Percentiles rank a stretch among this genome's conserved stretches.
Conservation (phyloP, 1,139 yeast species). For the Sugiyamaella pinicola region DNA sequence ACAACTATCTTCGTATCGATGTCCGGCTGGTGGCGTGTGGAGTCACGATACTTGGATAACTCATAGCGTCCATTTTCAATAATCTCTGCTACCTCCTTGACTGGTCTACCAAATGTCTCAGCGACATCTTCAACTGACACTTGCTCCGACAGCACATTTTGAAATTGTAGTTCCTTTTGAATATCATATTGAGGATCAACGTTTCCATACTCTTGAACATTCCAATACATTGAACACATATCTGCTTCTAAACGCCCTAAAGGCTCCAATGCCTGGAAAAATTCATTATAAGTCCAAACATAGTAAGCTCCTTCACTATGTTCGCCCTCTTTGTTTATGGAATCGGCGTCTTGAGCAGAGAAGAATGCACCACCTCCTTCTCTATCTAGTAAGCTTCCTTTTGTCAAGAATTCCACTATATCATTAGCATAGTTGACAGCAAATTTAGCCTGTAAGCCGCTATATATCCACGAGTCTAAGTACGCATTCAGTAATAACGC, state of each 20-base stretch:
- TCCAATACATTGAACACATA: slow-evolving; percentile 43
- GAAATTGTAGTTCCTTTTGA: slow-evolving; percentile 37
- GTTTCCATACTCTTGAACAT: slow-evolving; percentile 44
- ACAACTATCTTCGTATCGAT: slow-evolving; percentile 42
- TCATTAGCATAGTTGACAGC: slow-evolving; percentile 33
- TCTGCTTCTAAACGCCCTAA: slow-evolving; percentile 39
- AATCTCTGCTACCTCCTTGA: slow-evolving; percentile 28
- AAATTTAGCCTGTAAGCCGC: slow-evolving; percentile 23
- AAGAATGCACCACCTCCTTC: slow-evolving; percentile 37
- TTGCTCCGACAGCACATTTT: slow-evolving; percentile 40
- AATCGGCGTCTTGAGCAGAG: slow-evolving; percentile 44
- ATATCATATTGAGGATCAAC: slow-evolving; percentile 42
- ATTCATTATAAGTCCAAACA: slow-evolving; percentile 44
- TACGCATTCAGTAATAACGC: slow-evolving; percentile 42
- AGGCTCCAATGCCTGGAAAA: slow-evolving; percentile 37
- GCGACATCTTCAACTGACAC: slow-evolving; percentile 38
- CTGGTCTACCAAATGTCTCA: slow-evolving; percentile 39
- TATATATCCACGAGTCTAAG: slow-evolving; percentile 36
- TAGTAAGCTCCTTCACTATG: slow-evolving; percentile 44
- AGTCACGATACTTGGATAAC: slow-evolving; percentile 36
- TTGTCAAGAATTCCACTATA: slow-evolving; percentile 36
- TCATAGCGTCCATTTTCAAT: slow-evolving; percentile 32
- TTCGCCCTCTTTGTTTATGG: slow-evolving; percentile 32
- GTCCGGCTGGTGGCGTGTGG: slow-evolving; percentile 37
- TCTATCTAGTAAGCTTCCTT: slow-evolving; percentile 33